Evolutionary conservation across 768 basidiomycete species (phyloP).

Genomic region (Lanmaoa rubissima): DNA sequence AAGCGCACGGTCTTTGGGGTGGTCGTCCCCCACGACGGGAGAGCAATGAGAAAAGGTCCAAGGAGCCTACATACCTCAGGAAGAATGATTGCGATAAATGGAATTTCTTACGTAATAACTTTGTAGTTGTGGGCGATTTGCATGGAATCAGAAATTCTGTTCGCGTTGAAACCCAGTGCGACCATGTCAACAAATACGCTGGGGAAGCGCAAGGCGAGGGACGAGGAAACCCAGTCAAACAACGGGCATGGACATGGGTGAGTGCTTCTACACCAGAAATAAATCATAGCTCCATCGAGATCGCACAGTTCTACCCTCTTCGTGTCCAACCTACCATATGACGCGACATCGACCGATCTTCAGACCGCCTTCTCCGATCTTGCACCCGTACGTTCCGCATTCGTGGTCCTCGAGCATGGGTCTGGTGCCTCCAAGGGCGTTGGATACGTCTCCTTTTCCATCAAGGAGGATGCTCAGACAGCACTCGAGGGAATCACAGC

Average conservation of each 20-base stretch:
- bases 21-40: no score
- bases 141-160: background rate
- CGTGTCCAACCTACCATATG: constrained; percentile 89
- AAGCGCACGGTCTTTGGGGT: no score
- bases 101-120: no score
- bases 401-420: constrained; percentile 82
- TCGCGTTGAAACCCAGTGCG: background rate
- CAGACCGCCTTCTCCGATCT: constrained; percentile 93
- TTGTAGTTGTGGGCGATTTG: no score
- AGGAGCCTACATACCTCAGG: no score
- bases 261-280: background rate
- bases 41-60: no score
- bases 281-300: background rate
- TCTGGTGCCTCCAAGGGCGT: constrained; percentile 87
- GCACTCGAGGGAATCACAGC: constrained; percentile 64
- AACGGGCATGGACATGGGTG: constrained; percentile 22
- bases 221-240: constrained; percentile 9
- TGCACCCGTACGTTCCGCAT: constrained; percentile 91
- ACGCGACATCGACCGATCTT: constrained; percentile 86
- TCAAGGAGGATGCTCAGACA: constrained; percentile 82
- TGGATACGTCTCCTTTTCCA: constrained; percentile 91
- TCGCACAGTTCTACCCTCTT: constrained; percentile 75
- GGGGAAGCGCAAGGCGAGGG: constrained; percentile 30
- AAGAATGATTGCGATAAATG: no score
- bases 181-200: constrained; percentile 13